Evolutionary conservation across 2,329 filamentous ascomycete genomes (phyloP).

Genomic region (Emericellopsis atlantica): DNA sequence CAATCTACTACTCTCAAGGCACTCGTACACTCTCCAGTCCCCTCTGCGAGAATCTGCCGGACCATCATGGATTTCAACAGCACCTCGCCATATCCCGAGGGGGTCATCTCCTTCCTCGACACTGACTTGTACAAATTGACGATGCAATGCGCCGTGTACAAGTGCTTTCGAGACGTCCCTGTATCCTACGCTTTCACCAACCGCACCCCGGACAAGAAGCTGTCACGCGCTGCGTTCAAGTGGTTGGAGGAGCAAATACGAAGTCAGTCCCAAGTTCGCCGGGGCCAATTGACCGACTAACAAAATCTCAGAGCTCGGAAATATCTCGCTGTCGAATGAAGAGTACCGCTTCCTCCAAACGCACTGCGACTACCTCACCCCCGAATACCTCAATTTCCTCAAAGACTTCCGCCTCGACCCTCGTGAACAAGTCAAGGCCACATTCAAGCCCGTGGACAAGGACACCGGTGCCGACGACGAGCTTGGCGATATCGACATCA

Average conservation of each 20-base stretch:
- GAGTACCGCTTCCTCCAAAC: slow-evolving; percentile 69
- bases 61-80: slow-evolving; percentile 52
- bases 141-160: slow-evolving; percentile 94
- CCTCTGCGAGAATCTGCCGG: not conserved
- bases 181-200: slow-evolving; percentile 95
- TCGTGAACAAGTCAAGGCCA: slow-evolving; percentile 62
- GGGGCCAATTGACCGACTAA: not conserved
- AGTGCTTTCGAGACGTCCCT: slow-evolving; percentile 71
- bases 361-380: slow-evolving; percentile 68
- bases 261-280: slow-evolving; percentile 37
- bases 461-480: slow-evolving; percentile 52
- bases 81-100: slow-evolving; percentile 57
- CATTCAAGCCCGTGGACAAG: slow-evolving; percentile 43
- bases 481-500: slow-evolving; percentile 63
- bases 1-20: no score
- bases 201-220: slow-evolving; percentile 83
- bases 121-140: slow-evolving; percentile 91
- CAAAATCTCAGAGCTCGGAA: slow-evolving; percentile 54
- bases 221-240: slow-evolving; percentile 68
- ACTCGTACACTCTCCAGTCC: no score
- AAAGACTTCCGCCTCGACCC: slow-evolving; percentile 72
- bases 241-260: slow-evolving; percentile 80
- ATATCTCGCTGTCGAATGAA: slow-evolving; percentile 65
- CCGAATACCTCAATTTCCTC: slow-evolving; percentile 70
- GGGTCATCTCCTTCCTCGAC: slow-evolving; percentile 71